Evolutionary conservation across 805 yeast species (phyloP).

Genomic region (Saturnispora sanitii): DNA sequence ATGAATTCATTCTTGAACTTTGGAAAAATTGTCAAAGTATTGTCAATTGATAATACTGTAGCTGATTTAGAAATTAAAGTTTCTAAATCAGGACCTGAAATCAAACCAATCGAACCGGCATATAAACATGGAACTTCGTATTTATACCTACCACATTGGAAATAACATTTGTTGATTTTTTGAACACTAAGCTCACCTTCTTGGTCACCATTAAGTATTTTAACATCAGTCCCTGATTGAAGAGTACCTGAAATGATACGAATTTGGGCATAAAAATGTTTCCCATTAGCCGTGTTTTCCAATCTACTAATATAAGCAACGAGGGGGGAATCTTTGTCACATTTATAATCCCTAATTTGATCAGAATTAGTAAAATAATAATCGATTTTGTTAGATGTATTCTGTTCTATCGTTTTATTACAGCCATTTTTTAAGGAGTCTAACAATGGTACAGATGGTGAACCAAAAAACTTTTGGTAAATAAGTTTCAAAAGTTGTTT

Average conservation of each 20-base stretch:
- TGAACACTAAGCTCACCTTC: slow-evolving; percentile 40
- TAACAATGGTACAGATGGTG: slow-evolving; percentile 39
- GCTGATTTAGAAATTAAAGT: slow-evolving; percentile 49
- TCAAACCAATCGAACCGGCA: slow-evolving; percentile 59
- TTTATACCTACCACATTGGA: slow-evolving; percentile 66
- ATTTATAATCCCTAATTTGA: slow-evolving; percentile 16
- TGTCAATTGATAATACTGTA: slow-evolving; percentile 30
- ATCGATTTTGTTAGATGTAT: slow-evolving; percentile 20
- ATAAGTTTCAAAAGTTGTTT: slow-evolving; percentile 47
- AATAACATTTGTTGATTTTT: slow-evolving; percentile 32
- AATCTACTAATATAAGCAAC: slow-evolving; percentile 51
- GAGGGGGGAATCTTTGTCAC: slow-evolving; percentile 34
- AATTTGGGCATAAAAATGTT: slow-evolving; percentile 45
- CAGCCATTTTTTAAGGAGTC: slow-evolving; percentile 31
- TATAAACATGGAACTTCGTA: slow-evolving; percentile 33
- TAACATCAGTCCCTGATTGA: slow-evolving; percentile 35
- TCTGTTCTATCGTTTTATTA: slow-evolving; percentile 31
- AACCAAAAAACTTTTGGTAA: slow-evolving; percentile 44
- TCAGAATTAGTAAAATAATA: slow-evolving; percentile 18
- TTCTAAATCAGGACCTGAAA: slow-evolving; percentile 50
- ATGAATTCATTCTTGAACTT: slow-evolving; percentile 31
- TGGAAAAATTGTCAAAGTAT: background rate
- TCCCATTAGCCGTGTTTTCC: slow-evolving; percentile 44
- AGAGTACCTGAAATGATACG: slow-evolving; percentile 56
- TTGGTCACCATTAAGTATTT: slow-evolving; percentile 47